phyloP scores from a whole-genome alignment of 768 basidiomycete species.

The Boletus barrowsii region DNA sequence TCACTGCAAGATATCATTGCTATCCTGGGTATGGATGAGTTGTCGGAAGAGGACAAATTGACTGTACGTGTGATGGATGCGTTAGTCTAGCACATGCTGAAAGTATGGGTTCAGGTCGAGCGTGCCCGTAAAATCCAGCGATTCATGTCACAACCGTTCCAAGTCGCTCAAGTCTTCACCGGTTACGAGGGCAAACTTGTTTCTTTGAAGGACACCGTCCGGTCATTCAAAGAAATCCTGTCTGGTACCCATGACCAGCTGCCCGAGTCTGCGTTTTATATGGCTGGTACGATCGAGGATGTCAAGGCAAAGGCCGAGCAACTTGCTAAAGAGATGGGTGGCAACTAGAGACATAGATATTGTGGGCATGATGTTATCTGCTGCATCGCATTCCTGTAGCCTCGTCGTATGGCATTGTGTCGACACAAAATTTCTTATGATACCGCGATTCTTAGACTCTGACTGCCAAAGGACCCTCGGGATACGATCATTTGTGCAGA shows the following conservation, averaged over 20 bases:
- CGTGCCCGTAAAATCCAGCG: constrained; percentile 98
- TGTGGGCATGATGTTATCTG: constrained; percentile 12
- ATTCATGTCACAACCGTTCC: constrained; percentile 99
- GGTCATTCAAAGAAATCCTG: constrained; percentile 98
- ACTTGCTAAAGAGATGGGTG: constrained; percentile 89
- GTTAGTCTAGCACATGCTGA: constrained; percentile 2
- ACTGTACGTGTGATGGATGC: constrained; percentile 39
- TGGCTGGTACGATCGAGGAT: constrained; percentile 96
- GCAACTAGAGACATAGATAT: constrained; percentile 32
- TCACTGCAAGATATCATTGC: constrained; percentile 99
- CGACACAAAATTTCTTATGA: constrained; percentile 8
- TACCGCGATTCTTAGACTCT: constrained; percentile 1
- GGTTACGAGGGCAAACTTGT: constrained; percentile 99
- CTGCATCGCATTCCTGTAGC: neutral
- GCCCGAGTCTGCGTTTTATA: constrained; percentile 98
- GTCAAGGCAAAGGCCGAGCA: constrained; percentile 97
- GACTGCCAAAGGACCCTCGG: too few relatives aligned
- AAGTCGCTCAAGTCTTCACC: constrained; percentile 99
- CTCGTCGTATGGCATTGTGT: constrained; percentile 13
- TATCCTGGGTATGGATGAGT: constrained; percentile 99
- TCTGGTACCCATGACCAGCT: constrained; percentile 83
- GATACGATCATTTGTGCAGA: too few relatives aligned
- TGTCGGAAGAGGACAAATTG: constrained; percentile 99
- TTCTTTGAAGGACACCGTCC: constrained; percentile 91
- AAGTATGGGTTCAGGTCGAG: constrained; percentile 62